Evolutionary conservation across 768 basidiomycete species (phyloP), one percentile per base, ranked within the genome.

Genomic region (Rhodosporidiobolus sp.): DNA sequence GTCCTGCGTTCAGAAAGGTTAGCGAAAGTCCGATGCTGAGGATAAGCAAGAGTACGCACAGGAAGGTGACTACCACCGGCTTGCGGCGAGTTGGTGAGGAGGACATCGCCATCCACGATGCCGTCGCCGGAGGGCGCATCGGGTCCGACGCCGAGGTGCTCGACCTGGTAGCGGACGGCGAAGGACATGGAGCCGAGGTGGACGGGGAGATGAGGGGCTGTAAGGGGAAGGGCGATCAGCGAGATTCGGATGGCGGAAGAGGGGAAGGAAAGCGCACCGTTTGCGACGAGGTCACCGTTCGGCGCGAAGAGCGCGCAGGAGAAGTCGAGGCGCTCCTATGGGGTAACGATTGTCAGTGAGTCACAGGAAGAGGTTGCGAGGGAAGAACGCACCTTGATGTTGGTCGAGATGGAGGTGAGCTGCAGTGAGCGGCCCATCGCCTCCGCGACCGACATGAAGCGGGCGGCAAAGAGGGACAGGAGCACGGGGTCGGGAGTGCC

Each of bases 291-390:
- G 77, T 92, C 92, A 0, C 94, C 94, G 76, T 92, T 90, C n/a
- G 93, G 91, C 0, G 91, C 90, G 77, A 98, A 97, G 49, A 98
- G 83, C 4, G 94, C 94, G 81, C 94, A 98, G 17, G 90, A 92
- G 80, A 91, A 96, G 81, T 96, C 94, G 57, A 96, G 86, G 6
- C 94, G 86, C 81, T 96, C 94, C 82, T 94, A 32, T 8, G 19
- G 20, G 52, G n/a, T 12, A 20, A 10, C 20, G 2, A 57, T 26
- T 1, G 38, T 34, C 3, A 8, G 14, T n/a, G 45, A 26, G 45
- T 5, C 48, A 12, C 6, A 4, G 50, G n/a, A 34, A 1, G 19
- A 59, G 38, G 38, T 43, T 7, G 45, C n/a, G 17, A 28, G 28
- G 35, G 20, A n/a, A 46, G 17, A 46, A 28, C 50, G 16, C 52